Evolutionary conservation across 768 basidiomycete species (phyloP).

Genomic region (Lentinula detonsa): DNA sequence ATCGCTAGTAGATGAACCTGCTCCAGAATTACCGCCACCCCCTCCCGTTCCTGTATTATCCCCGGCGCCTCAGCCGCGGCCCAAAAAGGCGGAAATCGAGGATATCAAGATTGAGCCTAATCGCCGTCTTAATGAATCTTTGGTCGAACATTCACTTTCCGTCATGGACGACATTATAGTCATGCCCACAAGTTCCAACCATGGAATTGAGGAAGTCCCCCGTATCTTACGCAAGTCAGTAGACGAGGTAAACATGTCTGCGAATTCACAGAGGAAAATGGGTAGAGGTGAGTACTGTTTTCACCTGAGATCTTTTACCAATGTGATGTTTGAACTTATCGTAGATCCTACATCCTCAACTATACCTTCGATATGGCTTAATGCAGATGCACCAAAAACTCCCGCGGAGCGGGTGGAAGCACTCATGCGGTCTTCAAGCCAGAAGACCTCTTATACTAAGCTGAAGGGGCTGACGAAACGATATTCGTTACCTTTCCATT

Average conservation of each 20-base stretch:
- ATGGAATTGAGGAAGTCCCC: neutral
- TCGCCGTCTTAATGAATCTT: neutral
- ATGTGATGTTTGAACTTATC: neutral
- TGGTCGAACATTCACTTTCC: neutral
- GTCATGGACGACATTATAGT: conserved; percentile 4
- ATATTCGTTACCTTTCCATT: conserved; percentile 1
- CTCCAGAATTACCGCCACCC: neutral
- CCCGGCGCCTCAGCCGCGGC: neutral
- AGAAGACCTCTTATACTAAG: neutral
- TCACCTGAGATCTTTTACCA: neutral
- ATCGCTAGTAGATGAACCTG: conserved; percentile 3
- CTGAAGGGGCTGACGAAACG: neutral
- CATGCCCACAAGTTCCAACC: neutral
- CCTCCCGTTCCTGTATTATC: neutral
- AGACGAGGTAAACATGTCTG: neutral
- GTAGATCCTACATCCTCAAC: neutral
- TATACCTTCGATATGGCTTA: conserved; percentile 5
- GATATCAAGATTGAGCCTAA: conserved; percentile 1
- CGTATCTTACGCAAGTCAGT: neutral
- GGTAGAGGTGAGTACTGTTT: neutral
- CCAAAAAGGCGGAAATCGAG: conserved; percentile 1
- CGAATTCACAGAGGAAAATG: neutral
- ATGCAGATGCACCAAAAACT: conserved; percentile 6
- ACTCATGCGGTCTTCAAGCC: conserved; percentile 3
- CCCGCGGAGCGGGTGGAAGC: conserved; percentile 1